Evolutionary conservation across 1,284 basidiomycete genomes (phyloP), one percentile per base, ranked within the genome.

Genomic region (Trichosporon faecale): DNA sequence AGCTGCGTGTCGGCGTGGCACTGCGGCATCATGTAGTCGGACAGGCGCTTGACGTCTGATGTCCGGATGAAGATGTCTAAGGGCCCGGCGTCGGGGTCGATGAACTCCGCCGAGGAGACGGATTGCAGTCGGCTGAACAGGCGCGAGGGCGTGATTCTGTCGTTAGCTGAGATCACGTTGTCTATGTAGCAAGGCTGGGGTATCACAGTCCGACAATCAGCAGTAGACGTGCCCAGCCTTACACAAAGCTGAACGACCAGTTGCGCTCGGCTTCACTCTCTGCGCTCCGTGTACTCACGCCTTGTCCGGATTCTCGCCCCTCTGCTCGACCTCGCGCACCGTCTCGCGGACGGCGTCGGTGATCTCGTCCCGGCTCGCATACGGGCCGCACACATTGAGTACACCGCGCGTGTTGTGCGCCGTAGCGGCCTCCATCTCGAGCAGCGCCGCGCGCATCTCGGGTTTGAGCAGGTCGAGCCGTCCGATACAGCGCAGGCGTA

Each of bases 11-110:
- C 83, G 75, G 94, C 90, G 73, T 63, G 44, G 14, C 61, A 57
- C 90, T 98, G 95, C 95, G 95, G 98, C 27, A 96, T 88, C 81
- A 98, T 85, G 79, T 91, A 99, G 79, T 98, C 94, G 79, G 93
- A 95, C 23, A 99, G 83, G 2, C 96, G 88, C 65, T 89, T 90
- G 0, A 97, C 97, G 21, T 94, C 94, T 64, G 93, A 95, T 0
- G 96, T 98, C 64, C 97, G 88, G 14, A 99, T 86, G 67, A 98
- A 87, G 65, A 99, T 89, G 79, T 99, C 96, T 2, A 98, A 85
- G 1, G 79, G 14, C 76, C 78, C 63, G 49, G 33, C 37, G 14
- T 21, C 61, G 66, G 52, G n/a, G 21, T 64, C 25, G 21, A 68
- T 44, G 64, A 65, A 67, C 35, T 75, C 7, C 52, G 27, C 66